Evolutionary conservation across 345 rosid species (phyloP).

Genomic region (Mangifera indica): DNA sequence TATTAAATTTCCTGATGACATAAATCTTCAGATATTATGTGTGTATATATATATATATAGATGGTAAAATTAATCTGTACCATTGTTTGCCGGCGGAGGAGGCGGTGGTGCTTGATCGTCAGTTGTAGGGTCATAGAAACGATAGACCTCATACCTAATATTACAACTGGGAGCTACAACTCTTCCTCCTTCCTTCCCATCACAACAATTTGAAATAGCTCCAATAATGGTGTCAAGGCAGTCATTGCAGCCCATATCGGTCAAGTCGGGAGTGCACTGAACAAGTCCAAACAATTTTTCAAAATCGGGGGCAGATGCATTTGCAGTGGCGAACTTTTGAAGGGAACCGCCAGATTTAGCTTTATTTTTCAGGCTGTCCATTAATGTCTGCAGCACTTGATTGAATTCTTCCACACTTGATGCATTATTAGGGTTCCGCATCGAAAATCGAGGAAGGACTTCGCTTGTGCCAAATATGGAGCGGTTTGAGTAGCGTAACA

Average conservation of each 20-base stretch:
- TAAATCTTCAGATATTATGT: no score
- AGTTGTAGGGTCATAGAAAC: conserved; percentile 15
- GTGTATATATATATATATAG: no score
- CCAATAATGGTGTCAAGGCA: conserved; percentile 11
- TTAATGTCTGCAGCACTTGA: conserved; percentile 8
- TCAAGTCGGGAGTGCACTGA: conserved; percentile 48
- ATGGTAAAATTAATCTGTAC: background rate
- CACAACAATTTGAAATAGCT: conserved; percentile 2
- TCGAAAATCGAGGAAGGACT: no score
- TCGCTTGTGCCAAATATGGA: no score
- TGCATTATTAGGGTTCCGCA: no score
- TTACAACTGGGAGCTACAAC: conserved; percentile 27
- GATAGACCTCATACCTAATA: conserved; percentile 28
- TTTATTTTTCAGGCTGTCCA: conserved; percentile 4
- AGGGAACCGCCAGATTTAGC: conserved; percentile 26
- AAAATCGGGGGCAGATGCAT: background rate
- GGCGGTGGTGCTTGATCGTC: conserved; percentile 6
- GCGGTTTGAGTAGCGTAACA: no score
- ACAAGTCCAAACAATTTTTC: conserved; percentile 30
- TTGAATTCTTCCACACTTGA: conserved; percentile 13
- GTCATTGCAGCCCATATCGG: conserved; percentile 11
- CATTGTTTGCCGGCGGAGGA: background rate
- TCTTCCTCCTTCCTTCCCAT: conserved; percentile 24
- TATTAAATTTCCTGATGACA: no score
- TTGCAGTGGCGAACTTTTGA: conserved; percentile 25